Percentiles rank a stretch among this genome's conserved stretches.
phyloP scores from a whole-genome alignment of 768 basidiomycete genomes.

The Ramaria rubella region DNA sequence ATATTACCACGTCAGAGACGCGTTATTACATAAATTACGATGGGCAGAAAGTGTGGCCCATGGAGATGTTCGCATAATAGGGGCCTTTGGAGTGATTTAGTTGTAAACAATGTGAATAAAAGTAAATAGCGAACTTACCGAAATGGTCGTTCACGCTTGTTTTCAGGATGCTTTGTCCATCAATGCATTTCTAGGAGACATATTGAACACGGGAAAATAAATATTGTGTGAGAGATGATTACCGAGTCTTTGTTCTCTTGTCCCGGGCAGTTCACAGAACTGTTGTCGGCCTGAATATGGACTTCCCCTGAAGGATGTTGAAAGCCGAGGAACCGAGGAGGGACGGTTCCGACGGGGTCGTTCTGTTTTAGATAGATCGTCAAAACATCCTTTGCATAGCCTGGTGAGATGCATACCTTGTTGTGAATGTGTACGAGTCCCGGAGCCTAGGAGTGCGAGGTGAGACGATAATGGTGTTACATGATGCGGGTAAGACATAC shows the following conservation, averaged over 20 bases:
- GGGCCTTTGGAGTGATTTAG: not conserved
- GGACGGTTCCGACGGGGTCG: conserved; percentile 37
- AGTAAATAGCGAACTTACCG: not conserved
- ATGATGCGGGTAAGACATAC: conserved; percentile 18
- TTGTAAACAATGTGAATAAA: not conserved
- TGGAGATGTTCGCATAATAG: not conserved
- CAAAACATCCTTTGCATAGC: not conserved
- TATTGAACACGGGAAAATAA: too few relatives aligned
- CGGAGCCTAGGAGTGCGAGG: not conserved
- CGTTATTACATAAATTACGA: too few relatives aligned
- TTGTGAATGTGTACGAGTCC: conserved; percentile 1
- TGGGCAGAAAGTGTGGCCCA: not conserved
- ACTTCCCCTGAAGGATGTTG: conserved; percentile 43
- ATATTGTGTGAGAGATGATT: not conserved
- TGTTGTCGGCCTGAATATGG: conserved; percentile 33
- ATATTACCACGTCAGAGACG: too few relatives aligned
- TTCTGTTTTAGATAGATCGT: conserved; percentile 17
- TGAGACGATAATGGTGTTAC: not conserved
- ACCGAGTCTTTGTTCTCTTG: conserved; percentile 32
- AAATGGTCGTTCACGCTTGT: not conserved
- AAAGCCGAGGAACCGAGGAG: conserved; percentile 35
- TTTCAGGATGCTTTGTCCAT: not conserved
- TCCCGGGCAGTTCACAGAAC: conserved; percentile 28
- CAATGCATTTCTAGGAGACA: not conserved
- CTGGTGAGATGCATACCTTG: not conserved